A percentile compares a stretch with the other conserved stretches of the same genome.
These are phyloP conservation scores for Umbelopsis ramanniana DNA, from an alignment of 192 early-diverging fungal species.

Conservation along the genomic window DNA sequence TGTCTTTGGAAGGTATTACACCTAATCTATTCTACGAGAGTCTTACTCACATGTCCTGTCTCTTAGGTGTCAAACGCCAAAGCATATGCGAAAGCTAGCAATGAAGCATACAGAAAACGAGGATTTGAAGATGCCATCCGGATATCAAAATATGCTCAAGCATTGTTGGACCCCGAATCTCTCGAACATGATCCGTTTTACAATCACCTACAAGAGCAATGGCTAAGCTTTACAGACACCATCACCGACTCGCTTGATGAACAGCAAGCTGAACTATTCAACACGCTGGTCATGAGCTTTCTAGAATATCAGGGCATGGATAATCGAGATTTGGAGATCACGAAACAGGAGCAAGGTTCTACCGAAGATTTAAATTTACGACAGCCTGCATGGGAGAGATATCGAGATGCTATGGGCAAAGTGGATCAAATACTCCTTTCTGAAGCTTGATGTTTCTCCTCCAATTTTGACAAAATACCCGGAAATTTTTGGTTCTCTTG, in stretches of 20 bases:
- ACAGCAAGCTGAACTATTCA: conserved; percentile 32
- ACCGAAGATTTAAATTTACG: conserved; percentile 11
- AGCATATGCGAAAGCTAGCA: conserved; percentile 27
- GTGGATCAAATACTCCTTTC: background rate
- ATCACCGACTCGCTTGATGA: conserved; percentile 5
- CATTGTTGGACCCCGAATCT: conserved; percentile 30
- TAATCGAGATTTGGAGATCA: background rate
- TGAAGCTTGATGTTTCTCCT: background rate
- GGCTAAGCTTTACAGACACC: conserved; percentile 31
- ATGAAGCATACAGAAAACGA: conserved; percentile 30
- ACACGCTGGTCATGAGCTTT: conserved; percentile 38
- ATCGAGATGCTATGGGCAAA: background rate
- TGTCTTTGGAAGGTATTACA: background rate
- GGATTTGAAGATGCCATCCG: conserved; percentile 38
- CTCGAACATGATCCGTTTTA: conserved; percentile 21
- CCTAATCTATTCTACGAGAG: background rate
- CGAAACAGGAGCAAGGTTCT: background rate
- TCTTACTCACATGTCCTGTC: background rate
- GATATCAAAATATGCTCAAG: conserved; percentile 34
- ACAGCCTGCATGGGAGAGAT: conserved; percentile 23
- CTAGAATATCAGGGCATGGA: conserved; percentile 35
- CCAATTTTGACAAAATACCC: background rate
- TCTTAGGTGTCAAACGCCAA: conserved; percentile 23
- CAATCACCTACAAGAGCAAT: conserved; percentile 23
- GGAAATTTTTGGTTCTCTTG: conserved; percentile 7